These are phyloP conservation scores for Polyrhizophydium stewartii DNA, from an alignment of 371 early-diverging fungal genomes.

Conservation along the genomic window DNA sequence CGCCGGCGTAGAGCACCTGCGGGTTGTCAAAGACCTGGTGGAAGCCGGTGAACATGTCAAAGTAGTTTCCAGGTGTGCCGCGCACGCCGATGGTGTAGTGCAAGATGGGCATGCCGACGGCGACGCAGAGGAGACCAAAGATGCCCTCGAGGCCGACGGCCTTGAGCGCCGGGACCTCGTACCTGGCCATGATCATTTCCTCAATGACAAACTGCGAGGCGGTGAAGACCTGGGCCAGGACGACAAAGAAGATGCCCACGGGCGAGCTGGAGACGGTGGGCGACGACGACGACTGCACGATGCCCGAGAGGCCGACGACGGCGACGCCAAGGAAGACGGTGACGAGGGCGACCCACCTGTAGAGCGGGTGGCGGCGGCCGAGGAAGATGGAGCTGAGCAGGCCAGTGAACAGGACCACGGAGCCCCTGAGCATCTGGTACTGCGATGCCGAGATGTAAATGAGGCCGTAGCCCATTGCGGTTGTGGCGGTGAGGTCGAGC, in stretches of 20 bases:
- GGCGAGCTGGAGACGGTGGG: constrained; percentile 2
- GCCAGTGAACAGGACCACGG: constrained; percentile 92
- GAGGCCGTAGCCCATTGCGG: constrained; percentile 93
- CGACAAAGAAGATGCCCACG: constrained; percentile 76
- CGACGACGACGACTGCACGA: too few relatives aligned
- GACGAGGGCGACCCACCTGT: constrained; percentile 77
- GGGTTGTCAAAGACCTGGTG: constrained; percentile 61
- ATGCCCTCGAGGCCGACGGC: constrained; percentile 92
- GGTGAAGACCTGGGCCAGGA: constrained; percentile 88
- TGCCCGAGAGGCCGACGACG: constrained; percentile 66
- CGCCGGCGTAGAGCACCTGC: constrained; percentile 66
- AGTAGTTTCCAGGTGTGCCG: constrained; percentile 61
- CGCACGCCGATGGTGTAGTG: constrained; percentile 62
- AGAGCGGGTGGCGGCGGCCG: constrained; percentile 64
- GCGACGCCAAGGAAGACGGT: constrained; percentile 65
- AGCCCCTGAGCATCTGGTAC: constrained; percentile 96
- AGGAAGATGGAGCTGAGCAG: constrained; percentile 81
- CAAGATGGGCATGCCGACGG: constrained; percentile 68
- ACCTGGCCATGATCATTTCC: constrained; percentile 81
- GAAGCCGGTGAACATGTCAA: constrained; percentile 74
- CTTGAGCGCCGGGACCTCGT: constrained; percentile 75
- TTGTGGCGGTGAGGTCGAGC: constrained; percentile 90
- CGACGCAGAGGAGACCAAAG: constrained; percentile 76
- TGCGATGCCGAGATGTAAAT: constrained; percentile 87
- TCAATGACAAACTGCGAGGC: constrained; percentile 93